Conservation (phyloP, 2,329 filamentous ascomycete genomes). For the Arthrobotrys sphaeroides region DNA sequence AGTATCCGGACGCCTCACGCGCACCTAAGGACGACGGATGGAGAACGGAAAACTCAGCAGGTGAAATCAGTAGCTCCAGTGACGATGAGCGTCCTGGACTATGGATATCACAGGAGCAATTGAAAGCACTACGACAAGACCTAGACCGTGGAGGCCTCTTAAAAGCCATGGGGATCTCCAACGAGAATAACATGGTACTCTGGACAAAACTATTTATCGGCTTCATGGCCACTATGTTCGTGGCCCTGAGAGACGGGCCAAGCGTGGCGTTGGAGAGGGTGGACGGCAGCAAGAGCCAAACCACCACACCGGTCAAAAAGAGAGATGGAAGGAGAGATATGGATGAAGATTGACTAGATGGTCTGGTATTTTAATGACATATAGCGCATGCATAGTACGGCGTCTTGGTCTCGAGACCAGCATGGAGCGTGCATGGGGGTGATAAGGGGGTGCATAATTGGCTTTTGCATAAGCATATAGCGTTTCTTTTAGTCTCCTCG, state of each 20-base stretch:
- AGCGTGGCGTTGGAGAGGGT: constrained; percentile 46
- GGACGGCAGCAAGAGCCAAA: constrained; percentile 17
- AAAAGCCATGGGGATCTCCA: constrained; percentile 33
- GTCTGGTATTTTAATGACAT: neutral
- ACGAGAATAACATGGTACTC: constrained; percentile 32
- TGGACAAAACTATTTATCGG: constrained; percentile 49
- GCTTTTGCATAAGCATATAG: constrained; percentile 7
- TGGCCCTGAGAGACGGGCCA: constrained; percentile 45
- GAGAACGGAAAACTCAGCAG: constrained; percentile 46
- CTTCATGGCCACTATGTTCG: constrained; percentile 48
- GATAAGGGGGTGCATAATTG: constrained; percentile 7
- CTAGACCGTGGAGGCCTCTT: constrained; percentile 30
- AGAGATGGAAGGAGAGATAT: constrained; percentile 7
- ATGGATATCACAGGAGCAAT: constrained; percentile 46
- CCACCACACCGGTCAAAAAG: constrained; percentile 21
- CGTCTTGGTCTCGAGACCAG: too few species aligned
- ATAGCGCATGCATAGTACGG: neutral
- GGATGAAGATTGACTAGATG: constrained; percentile 14
- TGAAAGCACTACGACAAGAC: constrained; percentile 36
- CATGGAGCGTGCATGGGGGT: neutral
- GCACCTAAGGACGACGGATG: constrained; percentile 38
- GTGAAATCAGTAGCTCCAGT: constrained; percentile 36
- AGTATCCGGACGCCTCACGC: constrained; percentile 27
- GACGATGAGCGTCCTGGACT: constrained; percentile 20
- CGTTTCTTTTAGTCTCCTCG: too few species aligned